phyloP scores from a whole-genome alignment of 2,329 filamentous ascomycete genomes.

The Fusarium pseudonygamai region DNA sequence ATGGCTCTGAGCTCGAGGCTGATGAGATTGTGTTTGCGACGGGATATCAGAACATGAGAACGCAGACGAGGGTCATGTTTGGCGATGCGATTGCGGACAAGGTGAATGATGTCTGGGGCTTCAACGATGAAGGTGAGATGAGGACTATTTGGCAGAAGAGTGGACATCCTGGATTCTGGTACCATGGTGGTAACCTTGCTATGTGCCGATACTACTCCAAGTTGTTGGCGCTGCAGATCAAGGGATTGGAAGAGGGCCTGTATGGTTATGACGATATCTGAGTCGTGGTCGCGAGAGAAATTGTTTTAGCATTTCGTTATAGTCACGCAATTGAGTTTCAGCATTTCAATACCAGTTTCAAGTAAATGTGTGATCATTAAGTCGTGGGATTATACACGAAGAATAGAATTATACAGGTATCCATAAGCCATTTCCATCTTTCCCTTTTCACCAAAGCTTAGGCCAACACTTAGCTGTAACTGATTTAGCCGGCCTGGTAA shows the following conservation, averaged over 20 bases:
- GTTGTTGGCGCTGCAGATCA: conserved; percentile 62
- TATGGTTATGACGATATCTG: conserved; percentile 47
- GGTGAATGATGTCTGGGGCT: conserved; percentile 69
- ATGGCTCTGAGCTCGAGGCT: conserved; percentile 65
- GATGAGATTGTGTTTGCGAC: conserved; percentile 73
- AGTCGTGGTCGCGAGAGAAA: rapidly evolving
- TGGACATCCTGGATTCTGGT: conserved; percentile 73
- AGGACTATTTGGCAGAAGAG: conserved; percentile 67
- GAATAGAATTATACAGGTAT: not conserved
- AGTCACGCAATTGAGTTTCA: not conserved
- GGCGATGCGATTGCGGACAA: conserved; percentile 68
- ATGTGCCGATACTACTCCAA: conserved; percentile 69
- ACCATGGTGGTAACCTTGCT: conserved; percentile 71
- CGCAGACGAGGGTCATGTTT: conserved; percentile 67
- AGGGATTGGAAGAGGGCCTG: conserved; percentile 53
- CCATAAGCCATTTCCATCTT: not conserved
- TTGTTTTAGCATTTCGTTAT: not conserved
- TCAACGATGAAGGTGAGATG: conserved; percentile 66
- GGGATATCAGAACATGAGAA: conserved; percentile 75
- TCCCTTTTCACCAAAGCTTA: rapidly evolving
- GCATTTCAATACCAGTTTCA: rapidly evolving
- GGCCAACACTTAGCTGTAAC: rapidly evolving
- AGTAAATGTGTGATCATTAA: not conserved
- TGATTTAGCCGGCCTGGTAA: conserved; percentile 76
- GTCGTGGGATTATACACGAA: not conserved